Percentiles rank a stretch among this genome's conserved stretches.
Conservation (phyloP, 768 basidiomycete species). For the Terana coerulea region DNA sequence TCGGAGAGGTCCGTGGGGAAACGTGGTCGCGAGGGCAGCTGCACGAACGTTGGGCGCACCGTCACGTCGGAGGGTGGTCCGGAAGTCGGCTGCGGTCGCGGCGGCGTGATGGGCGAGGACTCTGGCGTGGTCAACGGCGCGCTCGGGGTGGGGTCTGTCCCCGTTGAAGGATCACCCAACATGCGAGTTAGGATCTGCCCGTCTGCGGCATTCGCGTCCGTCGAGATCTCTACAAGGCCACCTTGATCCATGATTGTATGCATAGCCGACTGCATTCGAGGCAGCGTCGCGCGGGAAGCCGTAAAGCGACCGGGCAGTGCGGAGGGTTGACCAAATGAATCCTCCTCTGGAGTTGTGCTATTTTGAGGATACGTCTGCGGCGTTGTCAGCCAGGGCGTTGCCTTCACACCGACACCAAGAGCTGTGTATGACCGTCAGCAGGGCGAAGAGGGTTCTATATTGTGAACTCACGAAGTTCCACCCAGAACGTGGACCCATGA, state of each 20-base stretch:
- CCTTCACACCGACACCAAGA: slow-evolving; percentile 60
- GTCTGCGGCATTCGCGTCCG: slow-evolving; percentile 38
- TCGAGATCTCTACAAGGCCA: slow-evolving; percentile 53
- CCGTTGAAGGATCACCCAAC: slow-evolving; percentile 39
- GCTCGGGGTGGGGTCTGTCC: slow-evolving; percentile 20
- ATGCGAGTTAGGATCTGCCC: slow-evolving; percentile 38
- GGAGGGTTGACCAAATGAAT: not conserved
- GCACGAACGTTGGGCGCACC: slow-evolving; percentile 1
- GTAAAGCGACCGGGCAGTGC: not conserved
- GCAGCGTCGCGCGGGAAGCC: not conserved
- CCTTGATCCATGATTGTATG: slow-evolving; percentile 68
- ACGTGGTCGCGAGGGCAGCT: not conserved
- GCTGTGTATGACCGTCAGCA: slow-evolving; percentile 20
- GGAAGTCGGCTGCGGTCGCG: slow-evolving; percentile 6
- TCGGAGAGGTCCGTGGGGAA: not conserved
- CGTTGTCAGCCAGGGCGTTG: slow-evolving; percentile 26
- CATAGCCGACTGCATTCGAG: slow-evolving; percentile 44
- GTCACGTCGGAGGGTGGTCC: slow-evolving; percentile 4
- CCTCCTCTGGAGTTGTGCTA: not conserved
- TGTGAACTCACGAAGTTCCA: slow-evolving; percentile 48
- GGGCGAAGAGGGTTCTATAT: not conserved
- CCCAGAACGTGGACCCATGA: slow-evolving; percentile 85
- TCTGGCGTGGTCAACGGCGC: slow-evolving; percentile 10
- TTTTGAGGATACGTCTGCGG: not conserved
- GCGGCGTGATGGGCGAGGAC: not conserved